Percentiles rank a stretch among this genome's conserved stretches.
These are phyloP conservation scores for Podospora appendiculata DNA, from an alignment of 495 filamentous ascomycete species.

Conservation along the genomic window DNA sequence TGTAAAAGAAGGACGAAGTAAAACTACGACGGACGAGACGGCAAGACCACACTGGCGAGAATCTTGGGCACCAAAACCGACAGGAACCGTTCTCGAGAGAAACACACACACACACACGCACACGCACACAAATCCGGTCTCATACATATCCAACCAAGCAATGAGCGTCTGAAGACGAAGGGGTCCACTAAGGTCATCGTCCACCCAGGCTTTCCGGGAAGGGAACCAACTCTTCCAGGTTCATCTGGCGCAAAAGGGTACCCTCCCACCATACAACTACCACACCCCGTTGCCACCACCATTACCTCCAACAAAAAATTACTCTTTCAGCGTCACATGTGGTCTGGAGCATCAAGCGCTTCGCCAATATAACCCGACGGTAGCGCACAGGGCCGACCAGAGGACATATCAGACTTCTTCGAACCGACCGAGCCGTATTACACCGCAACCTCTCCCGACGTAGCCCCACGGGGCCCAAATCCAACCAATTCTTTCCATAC, in stretches of 20 bases:
- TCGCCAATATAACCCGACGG: constrained; percentile 1
- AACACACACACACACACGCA: neutral
- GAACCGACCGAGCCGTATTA: neutral
- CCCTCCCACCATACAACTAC: constrained; percentile 5
- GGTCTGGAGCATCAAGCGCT: constrained; percentile 18
- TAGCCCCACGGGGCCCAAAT: constrained; percentile 40
- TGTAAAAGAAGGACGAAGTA: constrained; percentile 18
- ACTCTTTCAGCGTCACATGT: constrained; percentile 23
- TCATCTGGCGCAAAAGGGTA: constrained; percentile 2
- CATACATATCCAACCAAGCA: constrained; percentile 20
- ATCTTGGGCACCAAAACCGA: neutral
- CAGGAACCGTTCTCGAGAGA: neutral
- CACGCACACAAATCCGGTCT: neutral
- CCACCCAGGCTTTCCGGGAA: constrained; percentile 21
- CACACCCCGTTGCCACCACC: constrained; percentile 12
- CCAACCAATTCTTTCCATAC: constrained; percentile 44
- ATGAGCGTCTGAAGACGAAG: constrained; percentile 24
- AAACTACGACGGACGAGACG: constrained; percentile 1
- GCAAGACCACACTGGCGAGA: constrained; percentile 1
- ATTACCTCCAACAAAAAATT: neutral
- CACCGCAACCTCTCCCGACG: constrained; percentile 13
- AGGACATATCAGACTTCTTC: constrained; percentile 5
- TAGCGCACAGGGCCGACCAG: constrained; percentile 2
- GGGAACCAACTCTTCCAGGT: constrained; percentile 10
- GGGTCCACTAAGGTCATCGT: constrained; percentile 16